A percentile compares a stretch with the other conserved stretches of the same genome.
These are phyloP conservation scores for Chaetomium olivaceum DNA, from an alignment of 2,329 filamentous ascomycete species.

Conservation along the genomic window DNA sequence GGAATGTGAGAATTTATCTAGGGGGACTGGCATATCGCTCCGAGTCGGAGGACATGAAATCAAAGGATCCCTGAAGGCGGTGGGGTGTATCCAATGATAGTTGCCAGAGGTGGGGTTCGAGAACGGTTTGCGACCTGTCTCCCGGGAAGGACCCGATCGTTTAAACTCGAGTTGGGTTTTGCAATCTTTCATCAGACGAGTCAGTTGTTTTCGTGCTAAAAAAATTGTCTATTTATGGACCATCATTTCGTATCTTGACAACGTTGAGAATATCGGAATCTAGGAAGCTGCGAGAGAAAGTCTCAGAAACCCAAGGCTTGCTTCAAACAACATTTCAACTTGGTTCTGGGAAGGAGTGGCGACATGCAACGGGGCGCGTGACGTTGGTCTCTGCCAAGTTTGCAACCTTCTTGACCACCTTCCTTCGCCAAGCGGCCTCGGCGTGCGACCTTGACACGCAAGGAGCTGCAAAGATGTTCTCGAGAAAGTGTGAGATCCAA, in stretches of 20 bases:
- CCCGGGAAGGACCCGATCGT: not conserved
- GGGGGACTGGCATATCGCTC: not conserved
- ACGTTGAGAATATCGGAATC: not conserved
- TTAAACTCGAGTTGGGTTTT: not conserved
- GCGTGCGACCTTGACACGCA: constrained; percentile 21
- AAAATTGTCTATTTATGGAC: not conserved
- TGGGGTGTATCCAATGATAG: not conserved
- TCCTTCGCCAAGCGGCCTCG: constrained; percentile 14
- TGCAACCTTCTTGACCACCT: constrained; percentile 2
- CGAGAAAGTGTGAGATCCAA: constrained; percentile 22
- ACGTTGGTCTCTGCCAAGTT: constrained; percentile 15
- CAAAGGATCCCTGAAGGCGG: not conserved
- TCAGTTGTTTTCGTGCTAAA: not conserved
- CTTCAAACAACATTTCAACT: not conserved
- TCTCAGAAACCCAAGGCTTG: not conserved
- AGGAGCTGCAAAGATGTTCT: constrained; percentile 17
- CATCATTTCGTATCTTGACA: not conserved
- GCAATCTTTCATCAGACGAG: not conserved
- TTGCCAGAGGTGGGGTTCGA: not conserved
- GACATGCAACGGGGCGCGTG: constrained; percentile 9
- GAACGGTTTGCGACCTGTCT: not conserved
- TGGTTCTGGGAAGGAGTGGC: constrained; percentile 9
- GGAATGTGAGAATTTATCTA: not conserved
- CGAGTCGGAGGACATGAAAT: not conserved
- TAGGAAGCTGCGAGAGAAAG: not conserved